Evolutionary conservation across 306 rosid genomes (phyloP).

Genomic region (Sicyos edulis): DNA sequence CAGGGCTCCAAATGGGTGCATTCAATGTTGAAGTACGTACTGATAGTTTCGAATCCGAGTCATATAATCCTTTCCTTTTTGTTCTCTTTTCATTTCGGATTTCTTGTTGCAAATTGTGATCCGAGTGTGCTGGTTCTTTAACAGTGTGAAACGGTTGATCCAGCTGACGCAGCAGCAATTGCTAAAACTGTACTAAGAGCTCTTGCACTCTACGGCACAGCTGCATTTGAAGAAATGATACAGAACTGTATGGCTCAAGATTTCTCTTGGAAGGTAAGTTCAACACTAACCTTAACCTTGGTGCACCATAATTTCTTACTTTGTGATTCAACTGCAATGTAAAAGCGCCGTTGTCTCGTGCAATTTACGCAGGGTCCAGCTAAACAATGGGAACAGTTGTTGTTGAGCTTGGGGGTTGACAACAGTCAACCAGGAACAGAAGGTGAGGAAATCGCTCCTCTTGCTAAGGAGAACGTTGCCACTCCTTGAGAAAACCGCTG

Average conservation of each 20-base stretch:
- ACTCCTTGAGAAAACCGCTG: conserved; percentile 44
- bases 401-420: conserved; percentile 59
- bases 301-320: background rate
- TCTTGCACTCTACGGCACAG: conserved; percentile 28
- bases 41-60: background rate
- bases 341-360: background rate
- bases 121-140: background rate
- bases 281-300: background rate
- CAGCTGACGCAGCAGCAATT: conserved; percentile 34
- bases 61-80: background rate
- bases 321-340: background rate
- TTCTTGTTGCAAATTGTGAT: background rate
- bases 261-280: conserved; percentile 45
- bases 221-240: conserved; percentile 34
- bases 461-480: conserved; percentile 67
- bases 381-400: conserved; percentile 60
- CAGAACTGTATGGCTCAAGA: conserved; percentile 47
- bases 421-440: conserved; percentile 56
- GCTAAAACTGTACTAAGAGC: conserved; percentile 31
- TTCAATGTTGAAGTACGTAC: conserved; percentile 36
- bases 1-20: conserved; percentile 41
- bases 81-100: background rate
- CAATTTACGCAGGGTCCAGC: conserved; percentile 62
- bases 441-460: conserved; percentile 78
- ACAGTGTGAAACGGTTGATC: conserved; percentile 40